These are phyloP conservation scores for Cnidoscolus chayamansa DNA, from an alignment of 441 rosid genomes.

Conservation along the genomic window DNA sequence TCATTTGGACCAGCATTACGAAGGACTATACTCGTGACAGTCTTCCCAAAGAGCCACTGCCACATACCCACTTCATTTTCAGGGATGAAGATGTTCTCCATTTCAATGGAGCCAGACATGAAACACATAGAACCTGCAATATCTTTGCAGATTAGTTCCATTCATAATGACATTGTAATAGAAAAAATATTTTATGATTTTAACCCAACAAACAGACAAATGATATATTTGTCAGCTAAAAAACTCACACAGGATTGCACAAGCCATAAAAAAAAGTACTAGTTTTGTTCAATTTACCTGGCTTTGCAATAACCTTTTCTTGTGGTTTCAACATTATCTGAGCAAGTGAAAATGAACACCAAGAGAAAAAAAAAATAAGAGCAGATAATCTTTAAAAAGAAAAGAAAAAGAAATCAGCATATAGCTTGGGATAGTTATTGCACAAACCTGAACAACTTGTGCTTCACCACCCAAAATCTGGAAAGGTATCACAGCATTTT, in stretches of 20 bases:
- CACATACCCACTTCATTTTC: constrained; percentile 90
- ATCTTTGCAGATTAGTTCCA: constrained; percentile 19
- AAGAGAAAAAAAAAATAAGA: constrained; percentile 8
- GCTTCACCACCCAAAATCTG: constrained; percentile 99
- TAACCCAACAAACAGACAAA: constrained; percentile 5
- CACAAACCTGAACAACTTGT: constrained; percentile 82
- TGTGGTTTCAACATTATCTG: constrained; percentile 97
- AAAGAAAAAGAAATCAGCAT: background rate
- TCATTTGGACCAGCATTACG: constrained; percentile 66
- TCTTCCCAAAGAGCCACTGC: constrained; percentile 97
- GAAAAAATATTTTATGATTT: background rate
- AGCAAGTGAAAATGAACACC: constrained; percentile 20
- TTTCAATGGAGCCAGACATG: constrained; percentile 86
- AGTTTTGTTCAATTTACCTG: constrained; percentile 47
- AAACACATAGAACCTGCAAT: constrained; percentile 90
- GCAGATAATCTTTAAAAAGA: background rate
- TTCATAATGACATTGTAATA: background rate
- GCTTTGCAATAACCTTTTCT: constrained; percentile 78
- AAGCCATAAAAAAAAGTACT: background rate
- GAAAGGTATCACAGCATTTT: constrained; percentile 83
- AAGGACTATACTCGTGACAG: constrained; percentile 61
- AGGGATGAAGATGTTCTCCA: constrained; percentile 77
- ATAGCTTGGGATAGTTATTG: constrained; percentile 8
- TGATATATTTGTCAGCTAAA: constrained; percentile 1
- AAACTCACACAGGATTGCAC: background rate